Percentiles rank a stretch among this genome's conserved stretches.
Conservation (phyloP, 192 early-diverging fungal genomes). For the Podila minutissima region DNA sequence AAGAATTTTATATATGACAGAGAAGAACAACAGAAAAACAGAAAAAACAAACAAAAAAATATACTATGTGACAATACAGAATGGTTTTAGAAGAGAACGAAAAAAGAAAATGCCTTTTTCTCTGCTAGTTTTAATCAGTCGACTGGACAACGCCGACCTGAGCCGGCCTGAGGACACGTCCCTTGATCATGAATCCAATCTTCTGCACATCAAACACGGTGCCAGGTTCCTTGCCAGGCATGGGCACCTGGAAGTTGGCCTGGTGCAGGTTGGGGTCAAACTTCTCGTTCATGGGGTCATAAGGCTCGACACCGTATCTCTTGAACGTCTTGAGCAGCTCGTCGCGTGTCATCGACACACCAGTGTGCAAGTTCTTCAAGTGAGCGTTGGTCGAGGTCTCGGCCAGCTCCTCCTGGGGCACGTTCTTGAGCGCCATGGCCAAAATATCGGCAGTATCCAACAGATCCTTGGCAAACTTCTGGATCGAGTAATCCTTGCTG, state of each 20-base stretch:
- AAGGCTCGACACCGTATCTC: slow-evolving; percentile 86
- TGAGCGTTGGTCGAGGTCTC: slow-evolving; percentile 56
- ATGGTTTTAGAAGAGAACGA: background rate
- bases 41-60: background rate
- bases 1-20: slow-evolving; percentile 2
- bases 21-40: background rate
- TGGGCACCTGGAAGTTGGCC: slow-evolving; percentile 93
- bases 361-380: slow-evolving; percentile 84
- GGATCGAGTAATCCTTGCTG: slow-evolving; percentile 89
- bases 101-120: background rate
- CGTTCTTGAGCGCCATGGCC: slow-evolving; percentile 86
- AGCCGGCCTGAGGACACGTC: slow-evolving; percentile 91
- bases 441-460: slow-evolving; percentile 93
- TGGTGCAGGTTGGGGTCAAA: slow-evolving; percentile 97
- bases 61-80: background rate
- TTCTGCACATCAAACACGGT: slow-evolving; percentile 92
- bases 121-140: slow-evolving; percentile 16
- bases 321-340: slow-evolving; percentile 89
- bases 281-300: slow-evolving; percentile 83
- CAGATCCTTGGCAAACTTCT: slow-evolving; percentile 98
- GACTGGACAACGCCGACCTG: slow-evolving; percentile 92
- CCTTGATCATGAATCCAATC: slow-evolving; percentile 92
- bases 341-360: slow-evolving; percentile 88
- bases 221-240: slow-evolving; percentile 89
- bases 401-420: slow-evolving; percentile 69